Conservation (phyloP, 768 basidiomycete genomes). For the Suillus occidentalis region DNA sequence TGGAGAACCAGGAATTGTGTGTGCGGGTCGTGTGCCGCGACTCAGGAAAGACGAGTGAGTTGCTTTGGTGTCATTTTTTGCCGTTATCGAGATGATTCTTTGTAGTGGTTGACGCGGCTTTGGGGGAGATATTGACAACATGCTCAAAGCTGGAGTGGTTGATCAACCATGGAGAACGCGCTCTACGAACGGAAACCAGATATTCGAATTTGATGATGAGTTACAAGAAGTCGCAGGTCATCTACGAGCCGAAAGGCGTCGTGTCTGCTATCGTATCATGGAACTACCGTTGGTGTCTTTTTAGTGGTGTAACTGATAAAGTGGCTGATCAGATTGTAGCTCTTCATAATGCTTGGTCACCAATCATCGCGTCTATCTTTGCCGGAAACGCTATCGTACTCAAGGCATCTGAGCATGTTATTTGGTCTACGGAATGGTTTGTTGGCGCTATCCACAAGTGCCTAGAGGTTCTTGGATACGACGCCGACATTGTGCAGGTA, state of each 20-base stretch:
- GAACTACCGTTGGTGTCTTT: slow-evolving; percentile 73
- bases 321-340: slow-evolving; percentile 43
- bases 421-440: slow-evolving; percentile 89
- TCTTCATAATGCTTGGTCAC: slow-evolving; percentile 92
- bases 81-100: slow-evolving; percentile 1
- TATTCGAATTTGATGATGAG: slow-evolving; percentile 62
- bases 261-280: slow-evolving; percentile 93
- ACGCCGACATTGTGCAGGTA: slow-evolving; percentile 88
- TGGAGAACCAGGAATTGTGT: slow-evolving; percentile 85
- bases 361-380: slow-evolving; percentile 88
- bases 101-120: slow-evolving; percentile 86
- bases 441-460: slow-evolving; percentile 76
- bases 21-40: slow-evolving; percentile 90
- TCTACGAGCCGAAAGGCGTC: slow-evolving; percentile 91
- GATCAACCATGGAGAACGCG: slow-evolving; percentile 79
- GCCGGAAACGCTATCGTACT: slow-evolving; percentile 88
- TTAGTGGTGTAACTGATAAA: not conserved
- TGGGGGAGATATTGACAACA: slow-evolving; percentile 95
- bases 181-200: slow-evolving; percentile 71
- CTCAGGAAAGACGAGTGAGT: slow-evolving; percentile 86
- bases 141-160: slow-evolving; percentile 95
- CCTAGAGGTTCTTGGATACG: slow-evolving; percentile 78
- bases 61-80: not conserved
- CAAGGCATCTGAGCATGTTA: slow-evolving; percentile 90
- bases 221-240: slow-evolving; percentile 76